Percentiles rank a stretch among this genome's conserved stretches.
Evolutionary conservation across 257 asterid genomes (phyloP).

Genomic region (Solanum sitiens): DNA sequence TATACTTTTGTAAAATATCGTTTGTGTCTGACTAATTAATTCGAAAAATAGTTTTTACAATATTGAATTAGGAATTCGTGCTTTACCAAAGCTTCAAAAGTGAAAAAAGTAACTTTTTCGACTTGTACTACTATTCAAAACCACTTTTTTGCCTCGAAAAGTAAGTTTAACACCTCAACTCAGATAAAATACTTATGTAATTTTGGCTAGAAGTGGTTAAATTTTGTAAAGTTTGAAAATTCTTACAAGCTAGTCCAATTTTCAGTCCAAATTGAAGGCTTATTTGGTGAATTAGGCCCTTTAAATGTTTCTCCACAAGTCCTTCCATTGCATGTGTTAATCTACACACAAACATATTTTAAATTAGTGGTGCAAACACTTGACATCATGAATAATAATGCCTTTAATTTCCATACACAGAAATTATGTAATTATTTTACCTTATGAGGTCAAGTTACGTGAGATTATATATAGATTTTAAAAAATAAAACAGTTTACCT

Average conservation of each 20-base stretch:
- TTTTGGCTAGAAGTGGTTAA: not conserved
- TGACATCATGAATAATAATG: not conserved
- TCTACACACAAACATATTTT: conserved; percentile 27
- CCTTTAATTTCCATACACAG: not conserved
- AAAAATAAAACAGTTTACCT: too few species aligned
- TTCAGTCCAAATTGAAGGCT: conserved; percentile 97
- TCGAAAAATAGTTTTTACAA: too few species aligned
- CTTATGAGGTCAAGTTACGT: not conserved
- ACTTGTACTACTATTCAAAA: too few species aligned
- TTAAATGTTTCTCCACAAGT: conserved; percentile 70
- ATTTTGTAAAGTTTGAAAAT: not conserved
- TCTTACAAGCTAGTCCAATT: conserved; percentile 93
- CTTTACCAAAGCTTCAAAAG: not conserved
- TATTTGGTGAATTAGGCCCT: conserved; percentile 83
- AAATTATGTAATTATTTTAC: too few species aligned
- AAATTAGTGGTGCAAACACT: not conserved
- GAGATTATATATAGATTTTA: too few species aligned
- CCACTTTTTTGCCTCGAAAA: not conserved
- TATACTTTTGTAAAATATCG: too few species aligned
- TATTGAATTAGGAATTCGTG: too few species aligned
- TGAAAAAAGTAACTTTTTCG: too few species aligned
- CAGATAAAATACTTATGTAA: not conserved
- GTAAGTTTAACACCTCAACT: not conserved
- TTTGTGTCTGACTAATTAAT: not conserved
- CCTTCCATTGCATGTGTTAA: conserved; percentile 81